phyloP scores from a whole-genome alignment of 2,329 filamentous ascomycete genomes.

The Coleophoma cylindrospora region DNA sequence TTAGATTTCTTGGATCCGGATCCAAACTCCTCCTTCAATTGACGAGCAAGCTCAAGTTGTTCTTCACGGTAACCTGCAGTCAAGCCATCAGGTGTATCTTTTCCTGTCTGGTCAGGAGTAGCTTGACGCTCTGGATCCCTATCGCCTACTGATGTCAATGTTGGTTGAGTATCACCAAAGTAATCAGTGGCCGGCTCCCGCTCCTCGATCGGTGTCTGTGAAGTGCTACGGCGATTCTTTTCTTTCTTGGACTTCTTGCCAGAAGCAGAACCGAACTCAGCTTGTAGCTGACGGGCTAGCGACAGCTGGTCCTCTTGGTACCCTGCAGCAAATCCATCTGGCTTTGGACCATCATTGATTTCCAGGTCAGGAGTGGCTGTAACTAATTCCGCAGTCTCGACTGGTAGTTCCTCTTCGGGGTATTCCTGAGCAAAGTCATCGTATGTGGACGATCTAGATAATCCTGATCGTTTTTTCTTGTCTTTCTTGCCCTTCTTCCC shows the following conservation, averaged over 20 bases:
- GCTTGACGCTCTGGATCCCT: background rate
- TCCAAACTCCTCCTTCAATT: conserved; percentile 21
- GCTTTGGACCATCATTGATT: background rate
- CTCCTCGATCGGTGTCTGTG: background rate
- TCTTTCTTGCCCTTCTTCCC: conserved; percentile 15
- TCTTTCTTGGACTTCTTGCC: conserved; percentile 24
- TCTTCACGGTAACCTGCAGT: conserved; percentile 19
- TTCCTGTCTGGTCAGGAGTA: background rate
- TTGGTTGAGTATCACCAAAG: background rate
- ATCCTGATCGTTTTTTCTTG: conserved; percentile 20
- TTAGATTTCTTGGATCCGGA: conserved; percentile 28
- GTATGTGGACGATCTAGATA: conserved; percentile 5
- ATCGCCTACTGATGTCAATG: too few species aligned
- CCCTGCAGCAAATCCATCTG: conserved; percentile 3
- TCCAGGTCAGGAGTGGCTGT: background rate
- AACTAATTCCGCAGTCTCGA: background rate
- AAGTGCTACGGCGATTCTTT: conserved; percentile 17
- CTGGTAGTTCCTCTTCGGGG: background rate
- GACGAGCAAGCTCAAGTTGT: conserved; percentile 20
- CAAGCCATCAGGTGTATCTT: conserved; percentile 9
- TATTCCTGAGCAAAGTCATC: conserved; percentile 7
- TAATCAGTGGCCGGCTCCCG: conserved; percentile 2
- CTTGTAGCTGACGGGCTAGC: conserved; percentile 8
- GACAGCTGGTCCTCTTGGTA: conserved; percentile 8
- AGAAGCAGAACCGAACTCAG: conserved; percentile 11